These are phyloP conservation scores for Pichia paraexigua DNA, from an alignment of 805 yeast genomes.

Conservation along the genomic window DNA sequence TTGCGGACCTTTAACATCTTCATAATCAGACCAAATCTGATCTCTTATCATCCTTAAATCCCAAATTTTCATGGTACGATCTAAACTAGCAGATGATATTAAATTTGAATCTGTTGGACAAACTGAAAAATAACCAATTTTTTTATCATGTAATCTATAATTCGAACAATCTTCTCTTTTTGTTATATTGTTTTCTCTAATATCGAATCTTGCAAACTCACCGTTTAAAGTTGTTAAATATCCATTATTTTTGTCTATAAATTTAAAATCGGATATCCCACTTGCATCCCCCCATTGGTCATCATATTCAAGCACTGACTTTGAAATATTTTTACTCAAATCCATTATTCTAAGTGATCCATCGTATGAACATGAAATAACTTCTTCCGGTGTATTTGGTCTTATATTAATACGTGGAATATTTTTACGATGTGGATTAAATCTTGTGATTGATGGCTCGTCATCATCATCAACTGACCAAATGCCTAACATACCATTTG, in stretches of 20 bases:
- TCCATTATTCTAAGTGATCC: conserved; percentile 77
- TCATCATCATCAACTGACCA: conserved; percentile 62
- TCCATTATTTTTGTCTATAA: conserved; percentile 48
- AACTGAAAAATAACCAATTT: conserved; percentile 81
- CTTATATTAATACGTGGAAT: conserved; percentile 49
- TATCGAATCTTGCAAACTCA: conserved; percentile 66
- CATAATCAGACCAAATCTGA: conserved; percentile 54
- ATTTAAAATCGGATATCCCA: conserved; percentile 71
- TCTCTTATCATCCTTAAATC: conserved; percentile 54
- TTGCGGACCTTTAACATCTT: conserved; percentile 39
- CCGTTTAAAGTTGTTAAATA: conserved; percentile 78
- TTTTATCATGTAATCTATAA: conserved; percentile 74
- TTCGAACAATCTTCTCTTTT: conserved; percentile 23
- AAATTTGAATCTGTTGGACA: conserved; percentile 62
- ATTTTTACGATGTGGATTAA: conserved; percentile 70
- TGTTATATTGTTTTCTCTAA: conserved; percentile 33
- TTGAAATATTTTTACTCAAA: conserved; percentile 48
- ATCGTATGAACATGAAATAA: conserved; percentile 76
- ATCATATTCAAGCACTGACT: conserved; percentile 51
- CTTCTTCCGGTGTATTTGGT: conserved; percentile 41
- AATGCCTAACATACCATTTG: conserved; percentile 75
- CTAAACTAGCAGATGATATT: conserved; percentile 83
- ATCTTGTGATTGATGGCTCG: conserved; percentile 48
- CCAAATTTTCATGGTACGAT: conserved; percentile 79
- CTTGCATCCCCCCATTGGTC: conserved; percentile 45